phyloP scores from a whole-genome alignment of 192 early-diverging fungal species.

The Coemansia sp. region DNA sequence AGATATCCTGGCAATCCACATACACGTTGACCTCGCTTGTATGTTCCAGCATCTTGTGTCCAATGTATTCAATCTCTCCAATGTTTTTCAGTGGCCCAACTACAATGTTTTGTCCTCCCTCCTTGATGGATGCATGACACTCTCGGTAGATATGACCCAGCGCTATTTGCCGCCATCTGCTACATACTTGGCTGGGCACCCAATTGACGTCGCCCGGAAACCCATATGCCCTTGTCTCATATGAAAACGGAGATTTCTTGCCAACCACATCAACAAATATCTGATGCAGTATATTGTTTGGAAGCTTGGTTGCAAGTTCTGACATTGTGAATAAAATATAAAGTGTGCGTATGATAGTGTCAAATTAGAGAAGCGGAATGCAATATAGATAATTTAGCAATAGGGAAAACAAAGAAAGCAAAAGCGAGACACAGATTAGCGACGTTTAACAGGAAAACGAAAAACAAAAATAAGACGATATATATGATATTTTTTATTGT shows the following conservation, averaged over 20 bases:
- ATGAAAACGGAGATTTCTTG: background rate
- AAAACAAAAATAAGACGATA: background rate
- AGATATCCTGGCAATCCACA: slow-evolving; percentile 5
- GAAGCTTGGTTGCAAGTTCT: background rate
- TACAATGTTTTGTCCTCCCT: background rate
- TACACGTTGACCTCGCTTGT: background rate
- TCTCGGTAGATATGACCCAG: background rate
- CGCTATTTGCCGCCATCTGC: background rate
- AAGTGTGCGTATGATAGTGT: background rate
- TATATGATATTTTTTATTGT: background rate
- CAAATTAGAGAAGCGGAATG: background rate
- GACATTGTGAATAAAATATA: background rate
- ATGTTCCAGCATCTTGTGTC: background rate
- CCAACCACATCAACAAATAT: background rate
- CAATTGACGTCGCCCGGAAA: background rate
- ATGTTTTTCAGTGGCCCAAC: background rate
- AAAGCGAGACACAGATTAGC: background rate
- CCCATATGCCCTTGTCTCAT: background rate
- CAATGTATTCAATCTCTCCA: background rate
- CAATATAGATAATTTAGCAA: background rate
- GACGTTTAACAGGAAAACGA: background rate
- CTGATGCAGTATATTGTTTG: slow-evolving; percentile 3
- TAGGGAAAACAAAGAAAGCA: background rate
- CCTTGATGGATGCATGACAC: slow-evolving; percentile 6
- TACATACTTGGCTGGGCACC: background rate